A percentile compares a stretch with the other conserved stretches of the same genome.
Conservation (phyloP, 2,329 filamentous ascomycete species). For the Cercospora nicotianae region DNA sequence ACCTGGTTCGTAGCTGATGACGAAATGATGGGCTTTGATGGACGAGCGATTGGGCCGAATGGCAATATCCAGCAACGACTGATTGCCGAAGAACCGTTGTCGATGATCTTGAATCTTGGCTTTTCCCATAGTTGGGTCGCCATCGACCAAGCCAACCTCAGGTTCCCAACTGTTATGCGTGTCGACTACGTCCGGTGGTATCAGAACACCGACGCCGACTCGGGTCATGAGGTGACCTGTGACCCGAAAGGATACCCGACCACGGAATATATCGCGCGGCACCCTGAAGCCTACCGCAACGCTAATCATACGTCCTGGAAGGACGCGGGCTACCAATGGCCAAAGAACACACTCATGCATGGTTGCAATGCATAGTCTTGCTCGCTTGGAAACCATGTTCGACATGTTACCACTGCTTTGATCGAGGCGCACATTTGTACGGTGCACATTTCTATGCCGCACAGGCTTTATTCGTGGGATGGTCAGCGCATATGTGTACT, state of each 20-base stretch:
- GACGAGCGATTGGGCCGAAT: constrained; percentile 54
- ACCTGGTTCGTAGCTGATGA: constrained; percentile 56
- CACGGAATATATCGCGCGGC: constrained; percentile 52
- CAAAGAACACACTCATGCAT: constrained; percentile 48
- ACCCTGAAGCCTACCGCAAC: constrained; percentile 52
- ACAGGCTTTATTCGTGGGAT: constrained; percentile 1
- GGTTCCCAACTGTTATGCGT: constrained; percentile 55
- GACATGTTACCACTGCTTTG: constrained; percentile 4
- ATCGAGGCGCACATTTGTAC: constrained; percentile 12
- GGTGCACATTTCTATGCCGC: constrained; percentile 5
- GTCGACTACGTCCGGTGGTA: constrained; percentile 59
- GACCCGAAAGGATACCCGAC: constrained; percentile 57
- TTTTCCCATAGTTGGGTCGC: constrained; percentile 53
- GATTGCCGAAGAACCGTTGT: constrained; percentile 56
- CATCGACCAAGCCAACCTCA: constrained; percentile 48
- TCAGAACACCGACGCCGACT: constrained; percentile 47
- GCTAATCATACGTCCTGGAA: constrained; percentile 53
- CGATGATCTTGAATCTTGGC: constrained; percentile 55
- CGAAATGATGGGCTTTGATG: constrained; percentile 54
- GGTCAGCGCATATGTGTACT: background rate
- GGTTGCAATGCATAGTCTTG: constrained; percentile 35
- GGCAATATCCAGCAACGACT: constrained; percentile 54
- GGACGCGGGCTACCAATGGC: constrained; percentile 43
- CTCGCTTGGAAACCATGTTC: constrained; percentile 18
- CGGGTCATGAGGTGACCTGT: constrained; percentile 49